Conservation (phyloP, 2,329 filamentous ascomycete species). For the Sclerotinia glacialis region DNA sequence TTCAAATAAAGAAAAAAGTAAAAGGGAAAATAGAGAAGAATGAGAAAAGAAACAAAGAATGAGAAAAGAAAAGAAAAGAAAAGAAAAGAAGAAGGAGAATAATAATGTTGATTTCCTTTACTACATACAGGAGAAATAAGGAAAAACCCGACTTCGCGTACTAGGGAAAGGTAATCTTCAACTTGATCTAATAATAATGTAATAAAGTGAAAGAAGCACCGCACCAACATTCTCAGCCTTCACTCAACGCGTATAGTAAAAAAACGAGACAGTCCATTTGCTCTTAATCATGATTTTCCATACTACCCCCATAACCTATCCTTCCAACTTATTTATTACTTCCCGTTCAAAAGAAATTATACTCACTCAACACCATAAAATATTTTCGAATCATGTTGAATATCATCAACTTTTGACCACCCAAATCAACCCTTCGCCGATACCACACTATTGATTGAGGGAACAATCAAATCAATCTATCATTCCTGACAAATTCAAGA, state of each 20-base stretch:
- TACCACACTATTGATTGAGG: conserved; percentile 10
- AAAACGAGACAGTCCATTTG: conserved; percentile 7
- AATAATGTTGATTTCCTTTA: too few relatives aligned
- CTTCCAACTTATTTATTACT: conserved; percentile 7
- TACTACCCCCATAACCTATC: conserved; percentile 14
- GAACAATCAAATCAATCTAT: neutral
- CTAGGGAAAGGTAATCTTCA: neutral
- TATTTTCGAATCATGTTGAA: conserved; percentile 14
- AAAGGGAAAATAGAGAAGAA: too few relatives aligned
- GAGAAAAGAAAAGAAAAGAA: too few relatives aligned
- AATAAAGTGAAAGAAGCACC: neutral
- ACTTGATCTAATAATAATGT: conserved; percentile 8
- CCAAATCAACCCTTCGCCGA: conserved; percentile 2
- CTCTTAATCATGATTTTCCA: conserved; percentile 16
- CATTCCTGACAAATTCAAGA: conserved; percentile 12
- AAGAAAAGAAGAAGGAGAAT: too few relatives aligned
- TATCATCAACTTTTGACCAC: conserved; percentile 9
- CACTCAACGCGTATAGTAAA: conserved; percentile 12
- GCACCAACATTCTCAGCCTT: conserved; percentile 20
- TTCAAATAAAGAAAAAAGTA: neutral
- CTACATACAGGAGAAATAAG: too few relatives aligned
- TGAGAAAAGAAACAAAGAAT: too few relatives aligned
- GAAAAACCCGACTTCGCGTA: neutral
- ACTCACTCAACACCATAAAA: conserved; percentile 6
- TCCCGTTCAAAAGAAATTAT: conserved; percentile 13